Conservation (phyloP, 1,284 basidiomycete species). For the Ceratobasidium sp. region DNA sequence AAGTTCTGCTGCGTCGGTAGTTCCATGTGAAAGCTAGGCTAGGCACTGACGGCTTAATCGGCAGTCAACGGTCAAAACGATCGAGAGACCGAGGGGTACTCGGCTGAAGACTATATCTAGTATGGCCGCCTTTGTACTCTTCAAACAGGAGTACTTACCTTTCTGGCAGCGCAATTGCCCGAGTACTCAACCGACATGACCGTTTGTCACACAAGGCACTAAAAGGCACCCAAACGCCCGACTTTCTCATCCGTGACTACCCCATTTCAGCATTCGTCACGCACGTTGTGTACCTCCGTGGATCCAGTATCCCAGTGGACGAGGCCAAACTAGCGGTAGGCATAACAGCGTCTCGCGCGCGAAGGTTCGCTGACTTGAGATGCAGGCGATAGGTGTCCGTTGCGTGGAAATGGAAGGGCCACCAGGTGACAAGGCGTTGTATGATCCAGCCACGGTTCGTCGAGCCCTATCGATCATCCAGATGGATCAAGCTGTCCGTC, state of each 20-base stretch:
- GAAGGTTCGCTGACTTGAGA: not conserved
- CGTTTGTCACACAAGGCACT: constrained; percentile 39
- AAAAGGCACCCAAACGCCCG: constrained; percentile 41
- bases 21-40: not conserved
- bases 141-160: constrained; percentile 38
- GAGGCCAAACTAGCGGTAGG: constrained; percentile 43
- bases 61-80: constrained; percentile 92
- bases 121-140: constrained; percentile 55
- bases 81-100: constrained; percentile 89
- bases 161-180: constrained; percentile 70
- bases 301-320: constrained; percentile 47
- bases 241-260: constrained; percentile 45
- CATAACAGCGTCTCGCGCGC: not conserved
- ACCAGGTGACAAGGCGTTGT: constrained; percentile 30
- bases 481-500: constrained; percentile 20
- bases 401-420: constrained; percentile 43
- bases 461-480: constrained; percentile 37
- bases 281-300: constrained; percentile 49
- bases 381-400: constrained; percentile 32
- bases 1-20: constrained; percentile 83
- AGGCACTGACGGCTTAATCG: not conserved
- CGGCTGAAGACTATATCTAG: constrained; percentile 86
- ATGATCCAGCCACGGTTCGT: constrained; percentile 40
- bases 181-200: constrained; percentile 73
- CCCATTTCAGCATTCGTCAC: constrained; percentile 50